These are phyloP conservation scores for Eragrostis curvula DNA, from an alignment of 176 grass and related monocot genomes.

Conservation along the genomic window DNA sequence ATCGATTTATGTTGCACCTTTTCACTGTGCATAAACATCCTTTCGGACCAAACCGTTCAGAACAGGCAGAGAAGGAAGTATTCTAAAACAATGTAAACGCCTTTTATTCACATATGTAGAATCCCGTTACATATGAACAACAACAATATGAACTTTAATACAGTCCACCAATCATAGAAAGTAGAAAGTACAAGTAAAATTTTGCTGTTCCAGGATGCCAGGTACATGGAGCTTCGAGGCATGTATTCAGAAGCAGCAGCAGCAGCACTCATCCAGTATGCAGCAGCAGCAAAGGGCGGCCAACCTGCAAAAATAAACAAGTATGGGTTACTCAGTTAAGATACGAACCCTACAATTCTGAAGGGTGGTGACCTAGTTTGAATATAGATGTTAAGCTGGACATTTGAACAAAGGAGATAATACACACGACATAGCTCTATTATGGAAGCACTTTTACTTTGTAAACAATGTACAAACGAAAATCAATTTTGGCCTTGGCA, in stretches of 20 bases:
- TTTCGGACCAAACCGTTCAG: background rate
- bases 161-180: conserved; percentile 14
- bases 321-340: background rate
- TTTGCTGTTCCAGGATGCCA: background rate
- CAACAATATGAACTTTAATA: background rate
- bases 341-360: background rate
- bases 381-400: background rate
- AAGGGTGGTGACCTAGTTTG: background rate
- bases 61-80: background rate
- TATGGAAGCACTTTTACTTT: background rate
- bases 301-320: conserved; percentile 43
- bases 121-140: conserved; percentile 2
- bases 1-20: no score
- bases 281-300: conserved; percentile 67
- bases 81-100: background rate
- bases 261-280: conserved; percentile 57
- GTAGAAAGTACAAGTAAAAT: background rate
- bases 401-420: background rate
- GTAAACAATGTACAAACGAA: background rate
- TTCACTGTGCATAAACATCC: background rate
- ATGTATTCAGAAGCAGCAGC: conserved; percentile 48
- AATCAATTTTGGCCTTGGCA: background rate
- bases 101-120: conserved; percentile 37
- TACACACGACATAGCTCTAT: background rate
- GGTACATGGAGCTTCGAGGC: conserved; percentile 11